Conservation (phyloP, 1,139 yeast species). For the Suhomyces panamericanus region DNA sequence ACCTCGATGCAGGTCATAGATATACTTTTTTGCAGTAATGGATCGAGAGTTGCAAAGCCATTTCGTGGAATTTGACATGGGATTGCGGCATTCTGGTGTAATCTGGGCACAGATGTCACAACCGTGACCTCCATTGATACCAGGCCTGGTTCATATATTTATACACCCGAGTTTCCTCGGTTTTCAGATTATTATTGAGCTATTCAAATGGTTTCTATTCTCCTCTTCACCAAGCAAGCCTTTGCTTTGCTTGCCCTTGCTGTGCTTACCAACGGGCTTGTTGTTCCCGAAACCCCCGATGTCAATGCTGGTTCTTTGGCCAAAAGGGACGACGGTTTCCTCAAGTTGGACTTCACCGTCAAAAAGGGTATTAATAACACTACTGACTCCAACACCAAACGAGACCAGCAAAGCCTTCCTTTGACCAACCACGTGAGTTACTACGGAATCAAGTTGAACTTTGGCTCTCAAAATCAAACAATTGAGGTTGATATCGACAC, state of each 20-base stretch:
- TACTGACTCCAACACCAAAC: not conserved
- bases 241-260: slow-evolving; percentile 10
- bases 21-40: not conserved
- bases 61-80: not conserved
- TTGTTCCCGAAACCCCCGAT: slow-evolving; percentile 5
- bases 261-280: slow-evolving; percentile 9
- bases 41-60: not conserved
- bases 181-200: not conserved
- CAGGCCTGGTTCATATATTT: too few species aligned
- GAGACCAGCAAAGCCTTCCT: slow-evolving; percentile 2
- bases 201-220: slow-evolving; percentile 9
- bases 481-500: slow-evolving; percentile 19
- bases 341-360: slow-evolving; percentile 16
- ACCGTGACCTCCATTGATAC: too few species aligned
- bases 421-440: slow-evolving; percentile 6
- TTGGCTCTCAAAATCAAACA: slow-evolving; percentile 13
- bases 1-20: slow-evolving; percentile 5
- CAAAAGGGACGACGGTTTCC: slow-evolving; percentile 11
- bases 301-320: slow-evolving; percentile 1
- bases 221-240: slow-evolving; percentile 9
- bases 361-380: not conserved
- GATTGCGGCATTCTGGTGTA: too few species aligned
- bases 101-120: too few species aligned
- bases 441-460: slow-evolving; percentile 11
- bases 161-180: not conserved